A percentile compares a stretch with the other conserved stretches of the same genome.
Evolutionary conservation across 2,329 filamentous ascomycete genomes (phyloP).

Genomic region (Phyllosticta paracitricarpa): DNA sequence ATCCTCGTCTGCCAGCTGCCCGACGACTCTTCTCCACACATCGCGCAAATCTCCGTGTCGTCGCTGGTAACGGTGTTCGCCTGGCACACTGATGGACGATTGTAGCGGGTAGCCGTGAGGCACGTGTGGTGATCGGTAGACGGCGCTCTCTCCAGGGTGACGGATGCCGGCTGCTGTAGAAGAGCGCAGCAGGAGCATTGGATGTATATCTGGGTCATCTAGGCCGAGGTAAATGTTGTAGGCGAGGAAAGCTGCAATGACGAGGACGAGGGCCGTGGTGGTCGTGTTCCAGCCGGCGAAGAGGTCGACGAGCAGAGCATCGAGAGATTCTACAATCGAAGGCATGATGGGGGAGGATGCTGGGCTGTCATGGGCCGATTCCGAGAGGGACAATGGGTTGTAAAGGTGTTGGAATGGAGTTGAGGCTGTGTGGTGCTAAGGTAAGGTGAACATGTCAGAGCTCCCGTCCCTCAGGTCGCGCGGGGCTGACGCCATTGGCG

Average conservation of each 20-base stretch:
- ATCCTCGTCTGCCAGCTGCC: conserved; percentile 53
- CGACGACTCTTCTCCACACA: conserved; percentile 68
- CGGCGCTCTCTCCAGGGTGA: conserved; percentile 72
- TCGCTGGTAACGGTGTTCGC: conserved; percentile 55
- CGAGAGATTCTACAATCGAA: conserved; percentile 53
- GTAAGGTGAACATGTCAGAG: background rate
- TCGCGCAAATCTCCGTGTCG: conserved; percentile 85
- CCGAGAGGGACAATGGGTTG: background rate
- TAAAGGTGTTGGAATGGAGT: background rate
- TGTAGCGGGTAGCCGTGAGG: conserved; percentile 58
- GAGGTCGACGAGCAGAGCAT: conserved; percentile 58
- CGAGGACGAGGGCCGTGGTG: conserved; percentile 60
- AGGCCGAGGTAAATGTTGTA: conserved; percentile 59
- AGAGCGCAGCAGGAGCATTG: conserved; percentile 81
- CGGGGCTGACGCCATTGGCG: conserved; percentile 6
- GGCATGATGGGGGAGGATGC: conserved; percentile 24
- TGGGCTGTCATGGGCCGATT: conserved; percentile 17
- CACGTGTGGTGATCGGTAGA: conserved; percentile 74
- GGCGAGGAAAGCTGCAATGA: conserved; percentile 56
- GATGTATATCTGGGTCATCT: conserved; percentile 80
- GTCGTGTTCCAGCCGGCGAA: conserved; percentile 74
- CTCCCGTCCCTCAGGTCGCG: background rate
- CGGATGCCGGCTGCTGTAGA: conserved; percentile 68
- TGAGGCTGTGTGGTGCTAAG: background rate
- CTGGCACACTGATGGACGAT: conserved; percentile 8